Conservation (phyloP, 805 yeast species). For the Metschnikowia aberdeeniae region DNA sequence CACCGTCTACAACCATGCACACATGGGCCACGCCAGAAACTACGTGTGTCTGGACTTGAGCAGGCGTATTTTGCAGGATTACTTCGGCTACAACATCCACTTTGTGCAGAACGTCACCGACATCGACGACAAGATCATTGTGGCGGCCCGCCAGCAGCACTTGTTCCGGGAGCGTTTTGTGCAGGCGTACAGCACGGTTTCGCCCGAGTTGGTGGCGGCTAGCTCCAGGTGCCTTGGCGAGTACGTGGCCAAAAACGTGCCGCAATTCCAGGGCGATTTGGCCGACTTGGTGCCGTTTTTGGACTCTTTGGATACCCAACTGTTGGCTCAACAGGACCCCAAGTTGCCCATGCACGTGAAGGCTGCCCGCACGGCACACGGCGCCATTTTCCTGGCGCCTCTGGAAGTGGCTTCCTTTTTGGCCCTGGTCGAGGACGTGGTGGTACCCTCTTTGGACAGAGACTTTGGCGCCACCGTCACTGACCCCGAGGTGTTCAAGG, state of each 20-base stretch:
- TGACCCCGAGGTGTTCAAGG: conserved; percentile 79
- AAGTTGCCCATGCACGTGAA: conserved; percentile 81
- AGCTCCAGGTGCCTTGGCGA: conserved; percentile 41
- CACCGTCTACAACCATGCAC: conserved; percentile 92
- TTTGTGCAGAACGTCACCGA: conserved; percentile 98
- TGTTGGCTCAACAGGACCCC: conserved; percentile 57
- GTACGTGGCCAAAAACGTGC: conserved; percentile 55
- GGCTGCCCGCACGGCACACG: conserved; percentile 53
- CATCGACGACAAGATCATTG: conserved; percentile 93
- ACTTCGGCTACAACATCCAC: conserved; percentile 82
- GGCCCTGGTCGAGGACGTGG: conserved; percentile 61
- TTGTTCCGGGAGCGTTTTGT: conserved; percentile 60
- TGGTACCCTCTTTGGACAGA: conserved; percentile 68
- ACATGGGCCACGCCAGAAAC: conserved; percentile 98
- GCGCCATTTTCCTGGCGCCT: conserved; percentile 32
- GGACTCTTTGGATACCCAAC: conserved; percentile 43
- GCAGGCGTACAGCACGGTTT: conserved; percentile 23
- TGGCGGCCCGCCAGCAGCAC: conserved; percentile 88
- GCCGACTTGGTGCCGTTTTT: conserved; percentile 52
- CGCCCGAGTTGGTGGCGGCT: conserved; percentile 33
- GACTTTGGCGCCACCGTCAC: conserved; percentile 71
- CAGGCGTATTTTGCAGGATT: conserved; percentile 82
- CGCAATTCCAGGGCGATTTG: conserved; percentile 32
- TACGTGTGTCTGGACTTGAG: conserved; percentile 93
- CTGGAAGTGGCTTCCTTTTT: conserved; percentile 27